phyloP scores from a whole-genome alignment of 2,329 filamentous ascomycete species.

The Aureobasidium sp. region DNA sequence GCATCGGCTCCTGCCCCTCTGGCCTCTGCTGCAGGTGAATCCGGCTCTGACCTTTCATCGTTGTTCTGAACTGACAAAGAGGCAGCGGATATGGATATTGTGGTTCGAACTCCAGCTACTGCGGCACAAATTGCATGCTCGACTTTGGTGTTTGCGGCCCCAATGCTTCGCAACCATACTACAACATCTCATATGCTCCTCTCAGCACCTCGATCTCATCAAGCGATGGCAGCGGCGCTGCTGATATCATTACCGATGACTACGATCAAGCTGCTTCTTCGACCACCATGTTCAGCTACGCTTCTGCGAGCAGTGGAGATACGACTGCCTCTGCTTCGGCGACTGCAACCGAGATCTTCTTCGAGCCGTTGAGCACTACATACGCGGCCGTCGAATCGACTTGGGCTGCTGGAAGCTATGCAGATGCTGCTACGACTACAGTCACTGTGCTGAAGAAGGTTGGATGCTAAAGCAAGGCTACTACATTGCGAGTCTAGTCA shows the following conservation, averaged over 20 bases:
- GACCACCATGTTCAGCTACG: not conserved
- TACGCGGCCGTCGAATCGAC: not conserved
- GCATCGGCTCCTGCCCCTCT: not conserved
- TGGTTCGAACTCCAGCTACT: not conserved
- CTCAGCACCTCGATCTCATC: not conserved
- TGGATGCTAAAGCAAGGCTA: not conserved
- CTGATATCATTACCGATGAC: not conserved
- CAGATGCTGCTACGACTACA: not conserved
- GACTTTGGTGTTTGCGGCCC: not conserved
- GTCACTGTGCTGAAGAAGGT: not conserved
- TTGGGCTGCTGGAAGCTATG: not conserved
- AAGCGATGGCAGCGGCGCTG: not conserved
- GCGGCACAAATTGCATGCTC: not conserved
- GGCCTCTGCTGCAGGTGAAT: not conserved
- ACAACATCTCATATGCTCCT: not conserved
- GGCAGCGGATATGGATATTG: not conserved
- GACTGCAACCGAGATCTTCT: not conserved
- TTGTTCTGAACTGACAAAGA: not conserved
- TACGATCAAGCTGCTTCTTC: not conserved
- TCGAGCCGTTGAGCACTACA: not conserved
- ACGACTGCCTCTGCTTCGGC: not conserved
- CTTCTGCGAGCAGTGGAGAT: not conserved
- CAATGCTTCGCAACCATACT: not conserved
- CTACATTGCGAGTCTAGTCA: not conserved
- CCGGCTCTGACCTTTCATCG: fast-evolving